Conservation (phyloP, 2,329 filamentous ascomycete genomes). For the Colletotrichum aenigma region DNA sequence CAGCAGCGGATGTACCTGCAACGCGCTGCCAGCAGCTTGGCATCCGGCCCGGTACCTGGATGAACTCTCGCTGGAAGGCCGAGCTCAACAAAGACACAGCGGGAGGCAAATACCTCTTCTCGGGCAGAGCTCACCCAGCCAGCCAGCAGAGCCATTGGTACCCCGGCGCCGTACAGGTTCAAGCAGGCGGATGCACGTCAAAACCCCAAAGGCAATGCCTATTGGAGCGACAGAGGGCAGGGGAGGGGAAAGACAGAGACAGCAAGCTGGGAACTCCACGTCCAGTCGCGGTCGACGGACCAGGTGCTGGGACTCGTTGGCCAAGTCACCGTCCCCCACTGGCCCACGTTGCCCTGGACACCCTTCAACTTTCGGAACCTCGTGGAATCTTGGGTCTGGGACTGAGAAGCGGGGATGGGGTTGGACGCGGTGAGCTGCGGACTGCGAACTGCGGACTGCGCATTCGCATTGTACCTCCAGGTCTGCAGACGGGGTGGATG, state of each 20-base stretch:
- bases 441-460: neutral
- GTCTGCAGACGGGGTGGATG: neutral
- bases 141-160: neutral
- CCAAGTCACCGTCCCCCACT: constrained; percentile 17
- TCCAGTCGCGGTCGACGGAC: neutral
- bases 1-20: neutral
- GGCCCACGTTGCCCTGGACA: constrained; percentile 16
- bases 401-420: constrained; percentile 1
- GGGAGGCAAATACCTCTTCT: neutral
- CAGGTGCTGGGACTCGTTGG: neutral
- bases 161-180: neutral
- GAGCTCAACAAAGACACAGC: neutral
- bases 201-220: neutral
- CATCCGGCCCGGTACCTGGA: neutral
- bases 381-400: constrained; percentile 17
- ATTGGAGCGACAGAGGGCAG: constrained; percentile 10
- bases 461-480: neutral
- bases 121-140: neutral
- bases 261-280: neutral
- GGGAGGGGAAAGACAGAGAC: neutral
- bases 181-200: constrained; percentile 15
- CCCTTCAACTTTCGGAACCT: constrained; percentile 5
- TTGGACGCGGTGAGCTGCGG: neutral
- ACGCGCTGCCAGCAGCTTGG: neutral
- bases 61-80: neutral